Percentiles rank a stretch among this genome's conserved stretches.
These are phyloP conservation scores for Mycena leptocephala DNA, from an alignment of 768 basidiomycete species.

Conservation along the genomic window DNA sequence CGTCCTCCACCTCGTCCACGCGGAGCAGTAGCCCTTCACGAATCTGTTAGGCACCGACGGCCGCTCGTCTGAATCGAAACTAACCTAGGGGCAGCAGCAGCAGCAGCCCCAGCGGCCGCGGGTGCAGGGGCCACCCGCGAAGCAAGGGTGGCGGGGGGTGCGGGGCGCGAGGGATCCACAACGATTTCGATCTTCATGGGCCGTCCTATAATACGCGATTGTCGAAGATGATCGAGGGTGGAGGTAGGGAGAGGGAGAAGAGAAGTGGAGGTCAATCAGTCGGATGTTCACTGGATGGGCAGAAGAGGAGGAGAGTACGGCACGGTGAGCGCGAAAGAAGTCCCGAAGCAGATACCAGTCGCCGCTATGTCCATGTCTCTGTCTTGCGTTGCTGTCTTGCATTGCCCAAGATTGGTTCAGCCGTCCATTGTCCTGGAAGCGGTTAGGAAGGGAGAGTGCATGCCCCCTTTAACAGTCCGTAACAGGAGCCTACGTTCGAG, in stretches of 20 bases:
- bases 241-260: constrained; percentile 56
- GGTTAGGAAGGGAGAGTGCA: constrained; percentile 42
- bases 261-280: constrained; percentile 59
- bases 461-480: constrained; percentile 36
- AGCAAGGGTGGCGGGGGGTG: constrained; percentile 74
- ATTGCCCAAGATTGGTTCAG: background rate
- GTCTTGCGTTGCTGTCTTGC: constrained; percentile 17
- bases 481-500: constrained; percentile 41
- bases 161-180: constrained; percentile 85
- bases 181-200: constrained; percentile 99
- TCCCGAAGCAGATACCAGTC: constrained; percentile 45
- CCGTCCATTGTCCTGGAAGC: constrained; percentile 44
- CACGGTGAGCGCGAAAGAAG: constrained; percentile 45
- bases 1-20: constrained; percentile 58
- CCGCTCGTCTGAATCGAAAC: constrained; percentile 30
- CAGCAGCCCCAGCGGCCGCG: constrained; percentile 53
- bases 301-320: constrained; percentile 59
- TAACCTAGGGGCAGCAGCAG: constrained; percentile 50
- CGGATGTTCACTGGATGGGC: constrained; percentile 60
- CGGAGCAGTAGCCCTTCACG: constrained; percentile 45
- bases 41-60: background rate
- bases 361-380: constrained; percentile 42
- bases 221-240: constrained; percentile 52
- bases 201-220: constrained; percentile 75
- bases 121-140: constrained; percentile 89